phyloP scores from a whole-genome alignment of 2,329 filamentous ascomycete species.

The Penicillium sp. region DNA sequence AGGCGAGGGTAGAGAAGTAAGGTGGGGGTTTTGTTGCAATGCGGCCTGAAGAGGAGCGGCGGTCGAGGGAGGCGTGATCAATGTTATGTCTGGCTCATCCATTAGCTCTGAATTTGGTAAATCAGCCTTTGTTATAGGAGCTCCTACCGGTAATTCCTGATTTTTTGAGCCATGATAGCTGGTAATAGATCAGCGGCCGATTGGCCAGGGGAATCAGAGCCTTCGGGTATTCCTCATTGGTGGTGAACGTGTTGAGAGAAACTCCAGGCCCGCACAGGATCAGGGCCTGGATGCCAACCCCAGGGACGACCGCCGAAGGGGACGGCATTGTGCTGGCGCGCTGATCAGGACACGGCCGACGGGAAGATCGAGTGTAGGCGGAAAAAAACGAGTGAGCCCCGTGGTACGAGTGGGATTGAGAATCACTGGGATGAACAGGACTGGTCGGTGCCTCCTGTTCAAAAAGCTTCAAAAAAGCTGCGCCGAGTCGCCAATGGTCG shows the following conservation, averaged over 20 bases:
- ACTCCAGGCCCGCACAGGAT: conserved; percentile 44
- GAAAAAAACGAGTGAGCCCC: not conserved
- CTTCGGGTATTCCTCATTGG: conserved; percentile 43
- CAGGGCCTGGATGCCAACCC: conserved; percentile 30
- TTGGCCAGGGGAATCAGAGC: conserved; percentile 53
- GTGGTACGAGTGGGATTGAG: conserved; percentile 1
- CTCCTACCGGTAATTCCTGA: conserved; percentile 49
- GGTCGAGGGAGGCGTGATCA: conserved; percentile 51
- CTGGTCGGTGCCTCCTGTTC: not conserved
- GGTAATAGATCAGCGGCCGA: conserved; percentile 53
- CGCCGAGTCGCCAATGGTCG: not conserved
- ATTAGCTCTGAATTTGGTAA: not conserved
- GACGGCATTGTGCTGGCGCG: not conserved
- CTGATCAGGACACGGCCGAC: not conserved
- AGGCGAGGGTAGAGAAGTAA: conserved; percentile 52
- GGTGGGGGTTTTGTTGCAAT: conserved; percentile 52
- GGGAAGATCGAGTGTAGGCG: not conserved
- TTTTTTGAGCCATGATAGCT: conserved; percentile 46
- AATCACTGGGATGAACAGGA: not conserved
- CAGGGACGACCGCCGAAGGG: conserved; percentile 4
- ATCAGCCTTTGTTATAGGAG: not conserved
- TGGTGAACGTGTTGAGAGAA: conserved; percentile 54
- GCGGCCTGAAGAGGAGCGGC: conserved; percentile 49
- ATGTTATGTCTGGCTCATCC: conserved; percentile 45
- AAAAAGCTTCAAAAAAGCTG: not conserved